Evolutionary conservation across 345 rosid species (phyloP), one percentile per base, ranked within the genome.

Genomic region (Gossypium turneri): DNA sequence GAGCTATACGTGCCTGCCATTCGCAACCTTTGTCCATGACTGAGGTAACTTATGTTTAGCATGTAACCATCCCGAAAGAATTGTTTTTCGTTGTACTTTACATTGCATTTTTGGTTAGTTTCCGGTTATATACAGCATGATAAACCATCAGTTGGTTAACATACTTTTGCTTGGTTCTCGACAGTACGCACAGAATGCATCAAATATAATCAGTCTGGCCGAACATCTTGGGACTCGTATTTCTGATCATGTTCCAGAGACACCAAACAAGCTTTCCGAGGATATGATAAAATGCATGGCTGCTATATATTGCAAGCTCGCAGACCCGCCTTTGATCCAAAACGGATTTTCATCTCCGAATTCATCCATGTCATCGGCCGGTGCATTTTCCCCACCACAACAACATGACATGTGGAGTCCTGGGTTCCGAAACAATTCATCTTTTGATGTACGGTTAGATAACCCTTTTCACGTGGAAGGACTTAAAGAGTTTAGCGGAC

Each of bases 211-310:
- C 78, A 95, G 98, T 82, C 81, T 95, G 77, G 99, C 98, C 7
- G 97, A 95, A 85, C 95, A 91, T 85, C 93, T 95, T 0, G 99
- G 99, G 6, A 91, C 97, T 47, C 82, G 87, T 22, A 85, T 91
- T 65, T 93, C 96, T 9, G 99, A 95, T 82, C 99, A 95, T 72
- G 86, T 93, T 79, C 93, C 91, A 63, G 97, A 91, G 79, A 86
- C 93, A 27, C 94, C 98, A 17, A 93, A 91, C 91, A 91, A 87
- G 84, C 83, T 95, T 60, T 88, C 98, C n/a, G 97, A 95, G 85
- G 98, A 91, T 73, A 95, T 95, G 98, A 76, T 95, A 73, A 90
- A 87, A 86, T 91, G 93, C 85, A 91, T 95, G 96, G 86, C 98
- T 56, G 88, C 87, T 27, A 90, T 95, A 73, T 93, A 87, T 79